phyloP scores from a whole-genome alignment of 108 stramenopile species.

The Cylindrotheca closterium region DNA sequence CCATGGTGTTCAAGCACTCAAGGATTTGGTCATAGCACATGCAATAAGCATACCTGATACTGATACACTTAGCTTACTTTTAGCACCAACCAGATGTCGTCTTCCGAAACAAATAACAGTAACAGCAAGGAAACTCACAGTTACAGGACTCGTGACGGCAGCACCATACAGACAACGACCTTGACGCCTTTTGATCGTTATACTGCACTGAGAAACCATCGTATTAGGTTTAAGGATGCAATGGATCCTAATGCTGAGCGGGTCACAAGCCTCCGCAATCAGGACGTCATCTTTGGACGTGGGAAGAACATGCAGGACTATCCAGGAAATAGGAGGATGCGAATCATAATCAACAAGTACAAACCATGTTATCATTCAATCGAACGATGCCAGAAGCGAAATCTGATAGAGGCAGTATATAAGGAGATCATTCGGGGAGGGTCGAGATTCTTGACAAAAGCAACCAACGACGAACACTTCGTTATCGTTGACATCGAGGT shows the following conservation, averaged over 20 bases:
- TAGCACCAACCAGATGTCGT: no score
- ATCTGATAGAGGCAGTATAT: background rate
- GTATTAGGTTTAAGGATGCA: background rate
- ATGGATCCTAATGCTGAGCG: background rate
- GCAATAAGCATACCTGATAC: no score
- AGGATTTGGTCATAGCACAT: no score
- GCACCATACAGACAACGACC: no score
- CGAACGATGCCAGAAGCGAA: background rate
- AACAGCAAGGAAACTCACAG: no score
- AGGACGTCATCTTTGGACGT: conserved; percentile 31
- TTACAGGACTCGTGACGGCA: no score
- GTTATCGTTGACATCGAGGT: background rate
- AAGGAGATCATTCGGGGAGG: background rate
- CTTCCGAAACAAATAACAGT: no score
- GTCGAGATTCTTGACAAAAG: background rate
- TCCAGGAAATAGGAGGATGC: conserved; percentile 24
- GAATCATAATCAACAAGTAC: conserved; percentile 1
- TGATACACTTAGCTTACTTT: no score
- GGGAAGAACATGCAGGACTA: conserved; percentile 31
- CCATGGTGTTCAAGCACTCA: no score
- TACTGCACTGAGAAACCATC: background rate
- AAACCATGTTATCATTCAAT: conserved; percentile 3
- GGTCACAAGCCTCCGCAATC: conserved; percentile 2
- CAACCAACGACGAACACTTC: background rate
- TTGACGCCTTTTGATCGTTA: background rate